Evolutionary conservation across 2,329 filamentous ascomycete species (phyloP), one percentile per base, ranked within the genome.

Genomic region (Escovopsis sp.): DNA sequence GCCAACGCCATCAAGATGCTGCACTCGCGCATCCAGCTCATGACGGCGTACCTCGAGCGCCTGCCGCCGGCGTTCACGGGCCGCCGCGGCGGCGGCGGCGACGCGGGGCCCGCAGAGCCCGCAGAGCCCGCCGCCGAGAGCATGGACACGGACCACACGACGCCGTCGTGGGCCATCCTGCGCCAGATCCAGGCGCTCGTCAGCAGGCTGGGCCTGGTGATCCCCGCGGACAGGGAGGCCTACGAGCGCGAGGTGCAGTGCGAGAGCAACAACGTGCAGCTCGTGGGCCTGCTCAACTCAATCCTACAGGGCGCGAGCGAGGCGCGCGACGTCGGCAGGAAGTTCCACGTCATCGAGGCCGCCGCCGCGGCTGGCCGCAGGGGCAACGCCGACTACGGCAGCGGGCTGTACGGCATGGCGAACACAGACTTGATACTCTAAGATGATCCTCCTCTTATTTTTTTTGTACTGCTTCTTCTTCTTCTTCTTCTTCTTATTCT

Each of bases 1-100:
- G 75, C 82, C 48, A 96, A 95, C 61, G 88, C 91, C 26, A 82
- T 95, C 55, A 89, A 87, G 64, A 95, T 94, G 79, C 76, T 98
- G 26, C 80, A 89, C 54, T 76, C 80, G 6, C 77, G 85, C 40
- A 76, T 91, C 51, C 71, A 74, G 37, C 72, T 89, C 43, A 73
- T 89, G 50, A 73, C 73, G 46, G 70, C 70, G n/a, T 96, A 95
- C 58, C 76, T 98, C 38, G 69, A 80, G 48, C 73, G 72, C 12
- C 72, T 91, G 2, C 82, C 83, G 1, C 69, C 75, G 7, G 79
- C 77, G 19, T 78, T 79, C 53, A 65, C 79, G 33, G 23, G 23
- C 23, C 23, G 23, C 23, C 2, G 23, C 4, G 23, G 23, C 23
- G 72, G 69, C 6, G 69, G 70, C 39, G 23, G 23, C 4, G 4